Conservation (phyloP, 305 asterid species). For the Fraxinus paxiana region DNA sequence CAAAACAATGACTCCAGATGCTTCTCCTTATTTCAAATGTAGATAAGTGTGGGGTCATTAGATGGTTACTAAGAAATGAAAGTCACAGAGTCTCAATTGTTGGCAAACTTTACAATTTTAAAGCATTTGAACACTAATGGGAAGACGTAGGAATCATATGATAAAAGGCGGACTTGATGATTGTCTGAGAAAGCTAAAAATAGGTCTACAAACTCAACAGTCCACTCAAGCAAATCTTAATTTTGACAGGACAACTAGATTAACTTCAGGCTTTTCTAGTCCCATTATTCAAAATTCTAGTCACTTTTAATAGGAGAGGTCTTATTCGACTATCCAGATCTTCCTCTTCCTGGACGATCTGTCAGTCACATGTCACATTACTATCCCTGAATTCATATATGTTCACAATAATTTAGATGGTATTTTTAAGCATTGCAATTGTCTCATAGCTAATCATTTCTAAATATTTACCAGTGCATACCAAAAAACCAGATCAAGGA, state of each 20-base stretch:
- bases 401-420: neutral
- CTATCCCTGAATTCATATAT: neutral
- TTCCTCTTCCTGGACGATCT: neutral
- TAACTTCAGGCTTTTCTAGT: neutral
- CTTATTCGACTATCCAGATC: neutral
- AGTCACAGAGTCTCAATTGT: neutral
- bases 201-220: neutral
- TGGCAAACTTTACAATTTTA: neutral
- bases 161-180: neutral
- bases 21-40: neutral
- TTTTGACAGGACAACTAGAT: conserved; percentile 1
- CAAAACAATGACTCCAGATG: neutral
- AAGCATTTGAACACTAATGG: neutral
- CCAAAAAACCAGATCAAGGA: neutral
- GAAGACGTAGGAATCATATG: neutral
- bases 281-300: neutral
- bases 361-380: neutral
- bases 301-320: neutral
- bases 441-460: neutral
- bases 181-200: neutral
- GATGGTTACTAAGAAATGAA: neutral
- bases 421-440: neutral
- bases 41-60: neutral
- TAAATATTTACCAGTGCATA: neutral
- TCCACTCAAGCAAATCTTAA: neutral